Conservation (phyloP, 805 yeast species). For the Metschnikowia hibisci region DNA sequence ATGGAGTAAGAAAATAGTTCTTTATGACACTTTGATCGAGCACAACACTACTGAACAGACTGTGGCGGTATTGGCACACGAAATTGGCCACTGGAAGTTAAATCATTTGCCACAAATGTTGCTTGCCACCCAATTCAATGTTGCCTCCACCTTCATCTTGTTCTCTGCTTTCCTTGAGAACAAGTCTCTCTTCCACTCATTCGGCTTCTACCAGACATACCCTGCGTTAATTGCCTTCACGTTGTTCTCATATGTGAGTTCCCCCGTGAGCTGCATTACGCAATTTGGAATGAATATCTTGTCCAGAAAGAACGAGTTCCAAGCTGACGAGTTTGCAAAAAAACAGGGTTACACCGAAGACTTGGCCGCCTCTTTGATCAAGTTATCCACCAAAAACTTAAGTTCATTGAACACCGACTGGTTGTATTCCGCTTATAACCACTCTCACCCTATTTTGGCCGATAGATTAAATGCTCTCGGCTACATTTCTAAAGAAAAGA, state of each 20-base stretch:
- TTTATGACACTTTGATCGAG: constrained; percentile 85
- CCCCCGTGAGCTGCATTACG: constrained; percentile 70
- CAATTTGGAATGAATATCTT: constrained; percentile 64
- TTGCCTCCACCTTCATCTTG: constrained; percentile 60
- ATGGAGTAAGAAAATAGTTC: constrained; percentile 93
- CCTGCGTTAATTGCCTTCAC: constrained; percentile 82
- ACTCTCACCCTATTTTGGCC: constrained; percentile 87
- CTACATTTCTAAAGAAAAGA: constrained; percentile 38
- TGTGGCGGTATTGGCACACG: constrained; percentile 96
- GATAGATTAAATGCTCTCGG: constrained; percentile 83
- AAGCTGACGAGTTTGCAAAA: constrained; percentile 88
- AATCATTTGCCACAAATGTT: constrained; percentile 82
- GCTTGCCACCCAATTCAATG: constrained; percentile 57
- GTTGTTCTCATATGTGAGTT: constrained; percentile 71
- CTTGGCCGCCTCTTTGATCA: constrained; percentile 68
- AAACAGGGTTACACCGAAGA: constrained; percentile 65
- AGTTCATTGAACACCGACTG: constrained; percentile 86
- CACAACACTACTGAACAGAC: constrained; percentile 75
- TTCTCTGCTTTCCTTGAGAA: constrained; percentile 82
- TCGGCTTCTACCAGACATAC: constrained; percentile 63
- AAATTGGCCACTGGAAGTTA: constrained; percentile 96
- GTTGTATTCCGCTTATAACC: constrained; percentile 82
- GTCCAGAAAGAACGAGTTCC: constrained; percentile 85
- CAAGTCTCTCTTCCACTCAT: constrained; percentile 67
- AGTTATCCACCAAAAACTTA: constrained; percentile 75